phyloP scores from a whole-genome alignment of 2,329 filamentous ascomycete species.

The Penicillium sp. region DNA sequence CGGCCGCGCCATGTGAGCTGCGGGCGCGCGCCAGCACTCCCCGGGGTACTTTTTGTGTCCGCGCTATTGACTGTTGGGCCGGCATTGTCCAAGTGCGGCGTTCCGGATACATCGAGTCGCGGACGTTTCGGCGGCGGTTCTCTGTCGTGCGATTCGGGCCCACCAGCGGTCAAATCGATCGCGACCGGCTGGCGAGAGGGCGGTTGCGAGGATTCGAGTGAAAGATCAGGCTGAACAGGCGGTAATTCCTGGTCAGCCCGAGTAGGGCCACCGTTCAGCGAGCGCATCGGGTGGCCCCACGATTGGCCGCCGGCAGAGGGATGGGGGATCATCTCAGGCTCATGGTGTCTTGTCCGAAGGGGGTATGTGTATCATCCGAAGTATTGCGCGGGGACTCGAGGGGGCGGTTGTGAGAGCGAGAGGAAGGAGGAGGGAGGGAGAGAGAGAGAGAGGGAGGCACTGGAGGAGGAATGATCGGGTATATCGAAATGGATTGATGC shows the following conservation, averaged over 20 bases:
- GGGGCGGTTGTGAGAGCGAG: too few relatives aligned
- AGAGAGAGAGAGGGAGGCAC: not conserved
- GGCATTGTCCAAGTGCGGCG: constrained; percentile 24
- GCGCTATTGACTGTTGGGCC: constrained; percentile 28
- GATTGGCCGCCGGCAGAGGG: constrained; percentile 45
- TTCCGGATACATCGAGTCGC: constrained; percentile 38
- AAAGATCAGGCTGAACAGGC: constrained; percentile 27
- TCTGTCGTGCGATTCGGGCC: constrained; percentile 36
- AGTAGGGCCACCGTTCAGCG: constrained; percentile 35
- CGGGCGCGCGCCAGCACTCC: constrained; percentile 30
- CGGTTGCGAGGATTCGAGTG: constrained; percentile 32
- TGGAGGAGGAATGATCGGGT: not conserved
- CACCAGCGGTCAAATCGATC: constrained; percentile 42
- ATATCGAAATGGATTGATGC: constrained; percentile 6
- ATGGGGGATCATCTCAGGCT: constrained; percentile 47
- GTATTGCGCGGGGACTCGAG: not conserved
- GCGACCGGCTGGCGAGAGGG: constrained; percentile 35
- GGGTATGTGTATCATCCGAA: constrained; percentile 30
- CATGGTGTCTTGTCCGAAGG: constrained; percentile 38
- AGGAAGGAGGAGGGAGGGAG: too few relatives aligned
- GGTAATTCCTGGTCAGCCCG: constrained; percentile 31
- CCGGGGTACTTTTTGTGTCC: constrained; percentile 35
- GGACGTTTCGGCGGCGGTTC: constrained; percentile 43
- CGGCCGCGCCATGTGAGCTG: constrained; percentile 39
- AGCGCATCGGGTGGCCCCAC: constrained; percentile 40